These are phyloP conservation scores for Aspergillus avenaceus DNA, from an alignment of 495 filamentous ascomycete species.

Conservation along the genomic window DNA sequence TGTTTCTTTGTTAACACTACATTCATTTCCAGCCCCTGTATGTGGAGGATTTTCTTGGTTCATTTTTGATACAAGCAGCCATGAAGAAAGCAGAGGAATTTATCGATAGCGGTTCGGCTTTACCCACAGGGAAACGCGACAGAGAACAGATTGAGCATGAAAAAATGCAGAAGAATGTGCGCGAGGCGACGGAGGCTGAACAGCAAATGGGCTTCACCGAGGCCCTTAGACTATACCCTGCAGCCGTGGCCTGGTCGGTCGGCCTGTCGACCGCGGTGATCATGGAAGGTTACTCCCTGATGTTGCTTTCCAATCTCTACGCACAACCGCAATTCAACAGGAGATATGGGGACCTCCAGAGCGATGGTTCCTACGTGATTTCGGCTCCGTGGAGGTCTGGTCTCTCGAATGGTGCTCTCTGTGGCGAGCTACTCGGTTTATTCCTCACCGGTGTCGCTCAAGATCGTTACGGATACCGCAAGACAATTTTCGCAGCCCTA, in stretches of 20 bases:
- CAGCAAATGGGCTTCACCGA: not conserved
- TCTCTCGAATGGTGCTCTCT: slow-evolving; percentile 58
- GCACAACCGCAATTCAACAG: slow-evolving; percentile 50
- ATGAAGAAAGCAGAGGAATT: too few species aligned
- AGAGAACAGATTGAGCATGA: not conserved
- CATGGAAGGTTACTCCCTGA: slow-evolving; percentile 54
- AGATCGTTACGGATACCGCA: slow-evolving; percentile 65
- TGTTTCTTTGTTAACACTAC: too few species aligned
- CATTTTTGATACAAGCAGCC: too few species aligned
- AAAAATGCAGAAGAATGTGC: not conserved
- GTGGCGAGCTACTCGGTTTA: slow-evolving; percentile 67
- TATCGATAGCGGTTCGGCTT: too few species aligned
- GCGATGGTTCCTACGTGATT: slow-evolving; percentile 57
- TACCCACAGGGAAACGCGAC: too few species aligned
- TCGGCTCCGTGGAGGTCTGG: slow-evolving; percentile 67
- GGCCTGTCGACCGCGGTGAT: slow-evolving; percentile 45
- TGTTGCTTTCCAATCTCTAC: slow-evolving; percentile 42
- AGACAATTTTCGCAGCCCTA: slow-evolving; percentile 63
- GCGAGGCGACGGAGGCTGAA: not conserved
- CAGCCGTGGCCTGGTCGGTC: slow-evolving; percentile 48
- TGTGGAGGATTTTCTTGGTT: too few species aligned
- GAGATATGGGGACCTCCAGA: slow-evolving; percentile 56
- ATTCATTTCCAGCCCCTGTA: too few species aligned
- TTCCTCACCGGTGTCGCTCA: slow-evolving; percentile 68
- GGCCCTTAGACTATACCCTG: slow-evolving; percentile 34